Base-by-base conservation (phyloP, 2,329 filamentous ascomycete genomes). In the Sarocladiaceae sp. region DNA sequence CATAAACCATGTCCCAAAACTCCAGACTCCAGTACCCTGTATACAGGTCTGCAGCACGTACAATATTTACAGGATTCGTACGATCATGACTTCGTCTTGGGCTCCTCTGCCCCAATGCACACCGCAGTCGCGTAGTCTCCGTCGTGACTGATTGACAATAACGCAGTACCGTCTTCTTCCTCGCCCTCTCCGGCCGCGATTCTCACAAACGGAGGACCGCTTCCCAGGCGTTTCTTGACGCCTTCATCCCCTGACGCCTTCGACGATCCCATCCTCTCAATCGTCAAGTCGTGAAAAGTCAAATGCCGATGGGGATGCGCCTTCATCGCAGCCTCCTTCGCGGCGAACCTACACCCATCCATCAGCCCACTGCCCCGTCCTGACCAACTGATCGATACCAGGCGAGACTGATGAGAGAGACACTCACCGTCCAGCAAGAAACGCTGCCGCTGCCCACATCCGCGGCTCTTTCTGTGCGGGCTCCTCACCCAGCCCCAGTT, bases 61-160 rank as follows among this genome's bases (percentile, higher is more conserved):
- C n/a, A n/a, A n/a, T n/a, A n/a, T n/a, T n/a, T n/a, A n/a, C n/a
- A n/a, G n/a, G n/a, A n/a, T n/a, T n/a, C n/a, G n/a, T n/a, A n/a
- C n/a, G n/a, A n/a, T n/a, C n/a, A n/a, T n/a, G n/a, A n/a, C n/a
- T n/a, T n/a, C n/a, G n/a, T n/a, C n/a, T n/a, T n/a, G n/a, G n/a
- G n/a, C 5, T 43, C 19, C 4, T 53, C 49, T 42, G 53, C 40
- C n/a, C 75, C 79, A 26, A 88, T 51, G 50, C 82, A 85, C 1
- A 83, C 71, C 6, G 84, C 85, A 16, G 76, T 82, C 9, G 88
- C 88, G 64, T 89, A 95, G 6, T 88, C 83, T 2, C 78, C 82
- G 61, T 96, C 90, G 60, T 96, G 90, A 55, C 85, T 93, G 54
- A 96, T 94, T 48, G 84, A 91, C 34, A 95, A 59, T 55, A 78